Evolutionary conservation across 495 filamentous ascomycete species (phyloP).

Genomic region (Astrocystis sublimbata): DNA sequence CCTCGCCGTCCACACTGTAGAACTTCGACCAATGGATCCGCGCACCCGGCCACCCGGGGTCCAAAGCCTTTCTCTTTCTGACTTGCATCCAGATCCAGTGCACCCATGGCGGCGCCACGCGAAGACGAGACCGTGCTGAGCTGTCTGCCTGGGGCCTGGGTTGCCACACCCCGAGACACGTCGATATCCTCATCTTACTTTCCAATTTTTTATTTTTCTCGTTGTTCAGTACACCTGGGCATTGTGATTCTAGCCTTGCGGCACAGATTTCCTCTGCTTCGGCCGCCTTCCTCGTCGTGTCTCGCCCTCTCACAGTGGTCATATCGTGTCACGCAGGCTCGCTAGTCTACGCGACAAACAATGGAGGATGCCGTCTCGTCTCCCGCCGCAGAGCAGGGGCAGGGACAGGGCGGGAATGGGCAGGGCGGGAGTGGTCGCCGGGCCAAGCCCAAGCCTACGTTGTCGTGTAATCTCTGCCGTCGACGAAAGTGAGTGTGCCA

Average conservation of each 20-base stretch:
- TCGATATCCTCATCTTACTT: neutral
- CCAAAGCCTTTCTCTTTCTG: no score
- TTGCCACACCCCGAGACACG: no score
- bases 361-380: neutral
- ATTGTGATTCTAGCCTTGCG: neutral
- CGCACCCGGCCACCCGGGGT: no score
- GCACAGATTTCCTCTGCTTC: neutral
- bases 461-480: conserved; percentile 38
- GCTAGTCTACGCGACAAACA: neutral
- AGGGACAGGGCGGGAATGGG: neutral
- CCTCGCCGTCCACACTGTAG: no score
- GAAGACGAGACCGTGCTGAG: neutral
- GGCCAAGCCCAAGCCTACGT: conserved; percentile 40
- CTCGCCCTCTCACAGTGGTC: neutral
- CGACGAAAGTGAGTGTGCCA: conserved; percentile 38
- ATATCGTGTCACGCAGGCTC: neutral
- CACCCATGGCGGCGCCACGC: no score
- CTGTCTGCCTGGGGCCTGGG: no score
- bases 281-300: neutral
- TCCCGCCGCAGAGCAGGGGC: neutral
- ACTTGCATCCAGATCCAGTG: no score
- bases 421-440: conserved; percentile 21
- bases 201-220: neutral
- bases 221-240: no score
- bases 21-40: no score